A percentile compares a stretch with the other conserved stretches of the same genome.
phyloP scores from a whole-genome alignment of 495 filamentous ascomycete genomes.

The Daldinia vernicosa region DNA sequence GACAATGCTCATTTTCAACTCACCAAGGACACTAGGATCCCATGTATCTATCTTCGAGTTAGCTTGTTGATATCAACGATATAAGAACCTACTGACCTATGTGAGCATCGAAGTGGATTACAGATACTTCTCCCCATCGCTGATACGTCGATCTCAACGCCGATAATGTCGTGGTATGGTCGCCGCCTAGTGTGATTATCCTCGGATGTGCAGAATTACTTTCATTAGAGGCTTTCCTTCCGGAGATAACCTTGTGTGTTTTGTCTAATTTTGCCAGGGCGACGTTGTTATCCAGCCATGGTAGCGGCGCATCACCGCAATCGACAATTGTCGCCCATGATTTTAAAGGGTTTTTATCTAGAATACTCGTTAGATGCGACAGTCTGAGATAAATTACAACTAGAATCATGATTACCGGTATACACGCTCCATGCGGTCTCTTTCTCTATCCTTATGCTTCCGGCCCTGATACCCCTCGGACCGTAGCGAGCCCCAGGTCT shows the following conservation, averaged over 20 bases:
- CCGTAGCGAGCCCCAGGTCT: slow-evolving; percentile 85
- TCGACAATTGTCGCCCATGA: slow-evolving; percentile 74
- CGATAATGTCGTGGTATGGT: slow-evolving; percentile 70
- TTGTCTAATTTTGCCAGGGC: slow-evolving; percentile 79
- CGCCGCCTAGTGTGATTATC: slow-evolving; percentile 75
- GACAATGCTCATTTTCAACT: slow-evolving; percentile 1
- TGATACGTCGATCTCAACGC: slow-evolving; percentile 71
- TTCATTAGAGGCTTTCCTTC: slow-evolving; percentile 47
- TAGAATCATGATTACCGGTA: slow-evolving; percentile 34
- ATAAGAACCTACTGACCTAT: slow-evolving; percentile 50
- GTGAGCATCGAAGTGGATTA: slow-evolving; percentile 79
- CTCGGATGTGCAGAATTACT: slow-evolving; percentile 50
- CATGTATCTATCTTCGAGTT: slow-evolving; percentile 70
- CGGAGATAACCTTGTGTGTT: slow-evolving; percentile 57
- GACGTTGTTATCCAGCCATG: slow-evolving; percentile 73
- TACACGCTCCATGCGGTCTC: slow-evolving; percentile 46
- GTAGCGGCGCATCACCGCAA: slow-evolving; percentile 80
- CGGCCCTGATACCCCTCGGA: slow-evolving; percentile 81
- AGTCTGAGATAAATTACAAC: not conserved
- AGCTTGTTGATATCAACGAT: slow-evolving; percentile 6
- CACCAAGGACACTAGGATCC: slow-evolving; percentile 67
- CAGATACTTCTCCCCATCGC: slow-evolving; percentile 71
- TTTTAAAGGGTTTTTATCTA: slow-evolving; percentile 54
- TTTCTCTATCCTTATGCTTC: slow-evolving; percentile 50
- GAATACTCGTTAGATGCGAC: not conserved